Evolutionary conservation across 495 filamentous ascomycete genomes (phyloP), one percentile per base, ranked within the genome.

Genomic region (Cercophora samala): DNA sequence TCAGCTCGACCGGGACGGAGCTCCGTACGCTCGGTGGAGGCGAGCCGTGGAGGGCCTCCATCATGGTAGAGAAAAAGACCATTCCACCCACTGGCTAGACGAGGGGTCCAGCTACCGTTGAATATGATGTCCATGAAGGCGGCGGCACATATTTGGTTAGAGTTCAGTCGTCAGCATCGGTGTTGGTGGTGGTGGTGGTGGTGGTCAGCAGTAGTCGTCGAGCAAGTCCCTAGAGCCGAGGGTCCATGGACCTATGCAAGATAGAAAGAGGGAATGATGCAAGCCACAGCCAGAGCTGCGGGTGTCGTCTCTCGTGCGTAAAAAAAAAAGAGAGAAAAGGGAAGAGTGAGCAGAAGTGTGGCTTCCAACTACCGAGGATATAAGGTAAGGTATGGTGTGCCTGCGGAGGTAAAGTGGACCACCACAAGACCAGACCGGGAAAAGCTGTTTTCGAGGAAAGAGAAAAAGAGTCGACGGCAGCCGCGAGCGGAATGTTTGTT

Each of bases 101-200:
- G 63, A 70, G 23, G 13, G 58, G 67, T 64, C 63, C 60, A 72
- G 66, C 68, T 71, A 66, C 60, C 19, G 46, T 71, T 46, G 60
- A 59, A 21, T 63, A 25, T 58, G 63, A 64, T 26, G 66, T 60
- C 63, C 68, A 64, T 62, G 58, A 59, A 64, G 52, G 29, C n/a
- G 64, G 42, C 25, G 58, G 60, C 13, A 22, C 70, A 74, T 72
- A 63, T 46, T 29, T 37, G 51, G 64, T 32, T 32, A 8, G 62
- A 5, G 17, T 60, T 60, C 5, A 17, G 22, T 60, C 26, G 54
- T 60, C 26, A n/a, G 60, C 23, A n/a, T 60, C 64, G 55, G 55
- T 24, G 26, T 4, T 29, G 26, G 26, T 29, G 26, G 26, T 24
- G 26, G 26, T 29, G 26, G 26, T 29, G 26, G 26, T 46, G 13